These are phyloP conservation scores for Colletotrichum sp. DNA, from an alignment of 2,329 filamentous ascomycete species.

Conservation along the genomic window DNA sequence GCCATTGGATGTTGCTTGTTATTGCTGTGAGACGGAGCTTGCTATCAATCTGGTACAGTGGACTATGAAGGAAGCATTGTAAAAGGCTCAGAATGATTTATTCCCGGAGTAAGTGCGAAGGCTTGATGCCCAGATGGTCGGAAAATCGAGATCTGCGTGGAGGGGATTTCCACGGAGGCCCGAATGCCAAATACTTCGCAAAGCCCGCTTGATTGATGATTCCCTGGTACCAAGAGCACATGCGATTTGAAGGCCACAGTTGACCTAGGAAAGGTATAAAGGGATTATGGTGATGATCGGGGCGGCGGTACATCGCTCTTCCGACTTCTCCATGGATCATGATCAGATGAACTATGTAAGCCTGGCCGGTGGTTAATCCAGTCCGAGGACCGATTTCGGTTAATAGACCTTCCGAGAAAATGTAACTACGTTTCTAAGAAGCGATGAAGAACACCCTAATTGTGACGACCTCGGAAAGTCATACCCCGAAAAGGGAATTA, in stretches of 20 bases:
- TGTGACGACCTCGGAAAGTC: not conserved
- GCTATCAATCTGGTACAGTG: rapidly evolving
- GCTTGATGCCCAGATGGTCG: not conserved
- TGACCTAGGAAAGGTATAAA: not conserved
- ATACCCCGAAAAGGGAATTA: not conserved
- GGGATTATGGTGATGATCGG: rapidly evolving
- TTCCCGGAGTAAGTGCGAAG: not conserved
- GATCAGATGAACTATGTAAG: not conserved
- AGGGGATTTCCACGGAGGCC: not conserved
- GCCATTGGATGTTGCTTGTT: not conserved
- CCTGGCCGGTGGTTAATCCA: rapidly evolving
- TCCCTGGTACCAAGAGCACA: not conserved
- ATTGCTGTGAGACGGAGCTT: rapidly evolving
- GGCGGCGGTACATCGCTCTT: not conserved
- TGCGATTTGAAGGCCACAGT: rapidly evolving
- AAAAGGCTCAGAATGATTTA: rapidly evolving
- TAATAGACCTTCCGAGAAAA: not conserved
- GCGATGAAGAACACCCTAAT: not conserved
- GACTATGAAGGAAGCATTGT: rapidly evolving
- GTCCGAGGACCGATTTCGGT: not conserved
- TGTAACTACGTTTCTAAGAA: not conserved
- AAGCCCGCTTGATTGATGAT: not conserved
- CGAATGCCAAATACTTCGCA: rapidly evolving
- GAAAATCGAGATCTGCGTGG: not conserved
- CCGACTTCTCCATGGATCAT: not conserved